Evolutionary conservation across 345 rosid genomes (phyloP).

Genomic region (Eutrema yunnanense): DNA sequence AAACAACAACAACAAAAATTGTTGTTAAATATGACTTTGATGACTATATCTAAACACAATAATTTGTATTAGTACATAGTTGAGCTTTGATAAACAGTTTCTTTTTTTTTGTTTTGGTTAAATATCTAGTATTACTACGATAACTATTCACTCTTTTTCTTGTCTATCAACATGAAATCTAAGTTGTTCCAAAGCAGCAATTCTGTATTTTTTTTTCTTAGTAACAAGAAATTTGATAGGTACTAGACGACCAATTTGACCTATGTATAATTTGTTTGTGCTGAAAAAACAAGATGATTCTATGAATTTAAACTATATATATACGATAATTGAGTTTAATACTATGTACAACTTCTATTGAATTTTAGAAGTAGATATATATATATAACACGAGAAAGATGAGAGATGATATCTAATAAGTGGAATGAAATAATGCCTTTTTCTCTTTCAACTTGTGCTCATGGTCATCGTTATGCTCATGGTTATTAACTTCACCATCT

Average conservation of each 20-base stretch:
- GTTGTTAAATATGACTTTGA: not conserved
- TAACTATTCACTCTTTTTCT: not conserved
- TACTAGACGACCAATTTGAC: not conserved
- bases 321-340: too few relatives aligned
- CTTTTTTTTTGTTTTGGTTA: too few relatives aligned
- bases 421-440: not conserved
- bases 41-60: not conserved
- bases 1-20: not conserved
- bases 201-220: too few relatives aligned
- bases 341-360: too few relatives aligned
- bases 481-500: constrained; percentile 7
- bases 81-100: too few relatives aligned
- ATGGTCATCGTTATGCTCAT: not conserved
- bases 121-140: too few relatives aligned
- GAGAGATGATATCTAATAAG: not conserved
- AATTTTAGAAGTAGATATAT: not conserved
- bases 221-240: not conserved
- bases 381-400: not conserved
- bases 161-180: not conserved
- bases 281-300: too few relatives aligned
- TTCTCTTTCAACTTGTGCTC: constrained; percentile 16
- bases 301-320: not conserved
- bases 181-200: too few relatives aligned
- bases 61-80: not conserved
- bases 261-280: not conserved